A percentile compares a stretch with the other conserved stretches of the same genome.
phyloP scores from a whole-genome alignment of 176 grass and related monocot species.

The Puccinellia tenuiflora region DNA sequence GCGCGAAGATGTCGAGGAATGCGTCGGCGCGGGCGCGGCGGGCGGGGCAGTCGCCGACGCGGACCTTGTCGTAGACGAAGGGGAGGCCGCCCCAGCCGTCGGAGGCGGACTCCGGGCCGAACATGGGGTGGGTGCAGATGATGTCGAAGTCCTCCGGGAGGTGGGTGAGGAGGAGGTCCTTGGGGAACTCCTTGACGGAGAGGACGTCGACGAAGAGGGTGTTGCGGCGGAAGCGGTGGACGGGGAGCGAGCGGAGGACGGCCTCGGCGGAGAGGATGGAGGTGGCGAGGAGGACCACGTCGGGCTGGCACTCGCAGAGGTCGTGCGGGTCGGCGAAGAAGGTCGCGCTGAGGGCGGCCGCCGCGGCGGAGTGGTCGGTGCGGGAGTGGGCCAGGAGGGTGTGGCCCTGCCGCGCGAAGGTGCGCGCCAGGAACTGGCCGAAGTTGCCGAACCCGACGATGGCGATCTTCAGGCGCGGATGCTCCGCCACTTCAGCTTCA shows the following conservation, averaged over 20 bases:
- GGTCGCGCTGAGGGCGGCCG: constrained; percentile 26
- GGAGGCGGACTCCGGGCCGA: constrained; percentile 63
- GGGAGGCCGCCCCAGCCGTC: constrained; percentile 59
- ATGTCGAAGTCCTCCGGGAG: constrained; percentile 61
- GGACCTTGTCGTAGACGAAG: constrained; percentile 61
- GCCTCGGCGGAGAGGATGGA: constrained; percentile 67
- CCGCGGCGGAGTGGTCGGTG: constrained; percentile 60
- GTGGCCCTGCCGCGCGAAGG: constrained; percentile 62
- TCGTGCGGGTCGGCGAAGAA: constrained; percentile 76
- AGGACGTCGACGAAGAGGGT: constrained; percentile 85
- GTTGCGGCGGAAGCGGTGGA: constrained; percentile 71
- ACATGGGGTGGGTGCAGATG: constrained; percentile 91
- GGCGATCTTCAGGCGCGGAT: constrained; percentile 56
- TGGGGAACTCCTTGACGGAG: constrained; percentile 89
- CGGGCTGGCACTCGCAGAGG: constrained; percentile 79
- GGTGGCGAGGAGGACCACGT: constrained; percentile 64
- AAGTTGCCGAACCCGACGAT: constrained; percentile 82
- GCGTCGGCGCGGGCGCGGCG: constrained; percentile 34
- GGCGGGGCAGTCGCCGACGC: constrained; percentile 35
- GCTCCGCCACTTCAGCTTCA: background rate
- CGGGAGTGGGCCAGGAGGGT: constrained; percentile 70
- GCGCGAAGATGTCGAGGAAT: constrained; percentile 53
- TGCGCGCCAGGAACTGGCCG: constrained; percentile 61
- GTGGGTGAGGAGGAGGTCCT: constrained; percentile 38
- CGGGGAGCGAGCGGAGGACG: constrained; percentile 56